phyloP scores from a whole-genome alignment of 148 eudicot species.

The Dysphania ambrosioides region DNA sequence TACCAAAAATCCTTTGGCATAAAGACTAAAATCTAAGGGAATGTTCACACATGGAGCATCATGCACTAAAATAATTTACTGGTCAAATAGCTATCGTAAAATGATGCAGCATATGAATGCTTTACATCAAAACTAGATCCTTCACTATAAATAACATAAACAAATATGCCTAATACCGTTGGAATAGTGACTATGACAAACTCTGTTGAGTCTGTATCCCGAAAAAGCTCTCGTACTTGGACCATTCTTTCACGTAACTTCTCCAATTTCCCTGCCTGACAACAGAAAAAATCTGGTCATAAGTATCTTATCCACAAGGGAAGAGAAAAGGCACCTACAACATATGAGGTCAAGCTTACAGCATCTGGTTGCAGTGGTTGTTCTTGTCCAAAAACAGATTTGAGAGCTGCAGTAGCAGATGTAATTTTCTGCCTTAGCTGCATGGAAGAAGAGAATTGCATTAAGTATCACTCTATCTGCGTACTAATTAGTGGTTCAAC shows the following conservation, averaged over 20 bases:
- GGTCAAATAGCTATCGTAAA: background rate
- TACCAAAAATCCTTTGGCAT: too few species aligned
- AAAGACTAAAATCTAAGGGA: background rate
- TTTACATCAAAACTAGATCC: constrained; percentile 3
- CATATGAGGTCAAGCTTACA: constrained; percentile 39
- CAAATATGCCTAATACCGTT: constrained; percentile 50
- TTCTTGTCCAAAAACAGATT: constrained; percentile 90
- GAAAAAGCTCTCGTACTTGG: constrained; percentile 90
- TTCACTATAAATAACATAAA: too few species aligned
- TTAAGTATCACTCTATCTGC: background rate
- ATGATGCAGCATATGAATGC: background rate
- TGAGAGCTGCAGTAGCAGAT: constrained; percentile 93
- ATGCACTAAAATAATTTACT: background rate
- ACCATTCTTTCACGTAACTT: constrained; percentile 84
- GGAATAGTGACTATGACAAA: constrained; percentile 97
- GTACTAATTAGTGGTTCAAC: background rate
- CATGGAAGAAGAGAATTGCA: background rate
- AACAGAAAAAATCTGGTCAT: constrained; percentile 3
- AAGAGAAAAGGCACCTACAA: background rate
- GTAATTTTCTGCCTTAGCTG: constrained; percentile 90
- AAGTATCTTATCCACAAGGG: background rate
- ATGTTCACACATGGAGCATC: background rate
- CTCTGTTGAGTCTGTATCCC: constrained; percentile 85
- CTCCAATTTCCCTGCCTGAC: constrained; percentile 74
- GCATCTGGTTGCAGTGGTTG: constrained; percentile 45